Evolutionary conservation across 2,329 filamentous ascomycete species (phyloP).

Genomic region (Akanthomyces uredinophilus): DNA sequence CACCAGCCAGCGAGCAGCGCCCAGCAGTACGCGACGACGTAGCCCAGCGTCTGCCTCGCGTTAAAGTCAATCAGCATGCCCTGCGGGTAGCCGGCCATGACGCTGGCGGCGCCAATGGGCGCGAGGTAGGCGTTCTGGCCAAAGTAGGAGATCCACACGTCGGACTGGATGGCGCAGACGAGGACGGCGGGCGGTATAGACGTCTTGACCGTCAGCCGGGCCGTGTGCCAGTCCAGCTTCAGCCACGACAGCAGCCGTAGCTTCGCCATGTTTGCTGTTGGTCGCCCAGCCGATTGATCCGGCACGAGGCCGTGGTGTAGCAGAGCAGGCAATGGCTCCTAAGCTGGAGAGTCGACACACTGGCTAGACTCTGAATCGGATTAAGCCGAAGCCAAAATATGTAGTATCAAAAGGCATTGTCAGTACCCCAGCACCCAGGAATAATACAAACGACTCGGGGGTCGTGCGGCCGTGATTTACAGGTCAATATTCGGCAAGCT

Average conservation of each 20-base stretch:
- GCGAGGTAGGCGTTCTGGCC: constrained; percentile 11
- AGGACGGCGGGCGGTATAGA: constrained; percentile 11
- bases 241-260: constrained; percentile 8
- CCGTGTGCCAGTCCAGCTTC: constrained; percentile 5
- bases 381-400: neutral
- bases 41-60: neutral
- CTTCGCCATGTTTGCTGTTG: constrained; percentile 12
- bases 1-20: constrained; percentile 13
- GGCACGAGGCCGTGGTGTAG: neutral
- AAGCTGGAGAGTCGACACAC: too few relatives aligned
- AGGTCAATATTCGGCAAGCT: neutral
- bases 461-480: neutral
- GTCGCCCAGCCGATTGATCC: neutral
- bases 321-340: neutral
- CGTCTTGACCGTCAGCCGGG: constrained; percentile 3
- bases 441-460: neutral
- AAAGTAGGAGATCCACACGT: constrained; percentile 11
- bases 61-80: constrained; percentile 11
- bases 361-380: neutral
- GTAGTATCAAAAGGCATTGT: neutral
- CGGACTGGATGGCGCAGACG: constrained; percentile 11
- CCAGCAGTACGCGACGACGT: constrained; percentile 11
- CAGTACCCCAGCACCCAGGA: too few relatives aligned
- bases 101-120: constrained; percentile 7
- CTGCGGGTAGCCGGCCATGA: constrained; percentile 6